Conservation (phyloP, 2,329 filamentous ascomycete species). For the Tolypocladium sp. region DNA sequence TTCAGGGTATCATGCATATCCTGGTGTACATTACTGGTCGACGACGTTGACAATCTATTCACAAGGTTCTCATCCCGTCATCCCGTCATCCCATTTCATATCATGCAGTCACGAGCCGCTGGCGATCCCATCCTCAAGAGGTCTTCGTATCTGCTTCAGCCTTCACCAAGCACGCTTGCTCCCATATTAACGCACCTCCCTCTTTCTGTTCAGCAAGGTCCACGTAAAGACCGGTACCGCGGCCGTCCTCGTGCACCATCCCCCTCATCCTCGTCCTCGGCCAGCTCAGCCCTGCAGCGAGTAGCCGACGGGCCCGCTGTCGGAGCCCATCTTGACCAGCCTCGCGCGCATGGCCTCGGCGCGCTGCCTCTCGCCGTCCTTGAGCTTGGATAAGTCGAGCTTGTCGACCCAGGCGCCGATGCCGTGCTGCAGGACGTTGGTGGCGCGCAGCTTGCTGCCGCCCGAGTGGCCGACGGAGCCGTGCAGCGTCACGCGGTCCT, state of each 20-base stretch:
- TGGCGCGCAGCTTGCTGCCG: slow-evolving; percentile 47
- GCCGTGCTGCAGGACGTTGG: slow-evolving; percentile 69
- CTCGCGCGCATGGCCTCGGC: slow-evolving; percentile 57
- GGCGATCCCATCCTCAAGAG: not conserved
- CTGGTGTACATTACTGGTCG: not conserved
- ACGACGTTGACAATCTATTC: not conserved
- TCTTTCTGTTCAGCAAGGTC: not conserved
- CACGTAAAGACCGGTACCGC: not conserved
- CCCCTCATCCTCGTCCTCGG: not conserved
- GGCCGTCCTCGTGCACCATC: not conserved
- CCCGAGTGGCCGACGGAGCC: slow-evolving; percentile 57
- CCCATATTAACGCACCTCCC: not conserved
- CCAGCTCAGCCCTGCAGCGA: slow-evolving; percentile 42
- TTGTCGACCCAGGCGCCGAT: slow-evolving; percentile 56
- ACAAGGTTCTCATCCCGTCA: not conserved
- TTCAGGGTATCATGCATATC: not conserved
- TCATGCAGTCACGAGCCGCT: not conserved
- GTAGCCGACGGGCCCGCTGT: slow-evolving; percentile 54
- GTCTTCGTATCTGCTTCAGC: not conserved
- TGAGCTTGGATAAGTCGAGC: slow-evolving; percentile 44
- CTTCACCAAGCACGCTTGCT: not conserved
- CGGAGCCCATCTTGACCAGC: slow-evolving; percentile 52
- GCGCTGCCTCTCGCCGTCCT: slow-evolving; percentile 30
- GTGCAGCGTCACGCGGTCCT: slow-evolving; percentile 62
- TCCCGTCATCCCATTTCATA: too few species aligned